phyloP scores from a whole-genome alignment of 1,284 basidiomycete genomes.

The Trametes pubescens region DNA sequence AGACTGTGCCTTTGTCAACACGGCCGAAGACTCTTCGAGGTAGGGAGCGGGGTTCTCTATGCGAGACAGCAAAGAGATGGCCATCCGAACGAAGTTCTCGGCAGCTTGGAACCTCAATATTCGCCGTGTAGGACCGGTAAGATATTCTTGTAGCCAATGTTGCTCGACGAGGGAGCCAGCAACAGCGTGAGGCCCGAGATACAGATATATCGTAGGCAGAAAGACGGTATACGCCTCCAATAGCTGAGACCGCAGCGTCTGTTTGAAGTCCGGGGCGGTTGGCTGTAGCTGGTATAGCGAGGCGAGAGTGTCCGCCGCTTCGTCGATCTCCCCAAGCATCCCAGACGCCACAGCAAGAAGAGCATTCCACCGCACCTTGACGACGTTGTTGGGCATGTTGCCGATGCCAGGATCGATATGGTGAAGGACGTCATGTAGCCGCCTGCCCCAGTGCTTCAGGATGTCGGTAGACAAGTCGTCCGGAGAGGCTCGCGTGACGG shows the following conservation, averaged over 20 bases:
- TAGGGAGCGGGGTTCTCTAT: constrained; percentile 48
- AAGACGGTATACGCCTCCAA: constrained; percentile 51
- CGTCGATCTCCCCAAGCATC: constrained; percentile 35
- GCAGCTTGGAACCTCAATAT: neutral
- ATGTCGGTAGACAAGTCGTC: constrained; percentile 13
- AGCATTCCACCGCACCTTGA: constrained; percentile 30
- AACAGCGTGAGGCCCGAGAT: constrained; percentile 47
- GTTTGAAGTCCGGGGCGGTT: neutral
- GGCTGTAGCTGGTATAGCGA: constrained; percentile 21
- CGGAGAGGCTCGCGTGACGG: constrained; percentile 10
- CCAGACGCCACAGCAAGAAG: constrained; percentile 32
- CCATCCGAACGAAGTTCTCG: constrained; percentile 41
- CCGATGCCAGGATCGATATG: constrained; percentile 36
- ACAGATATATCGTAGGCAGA: constrained; percentile 48
- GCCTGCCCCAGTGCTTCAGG: constrained; percentile 46
- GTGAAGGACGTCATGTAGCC: constrained; percentile 47
- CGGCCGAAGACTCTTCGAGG: constrained; percentile 41
- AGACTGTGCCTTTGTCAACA: constrained; percentile 41
- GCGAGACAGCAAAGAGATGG: constrained; percentile 44
- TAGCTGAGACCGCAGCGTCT: constrained; percentile 23
- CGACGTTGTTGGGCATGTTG: constrained; percentile 11
- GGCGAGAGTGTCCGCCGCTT: constrained; percentile 25
- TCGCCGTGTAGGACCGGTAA: constrained; percentile 31
- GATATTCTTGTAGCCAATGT: constrained; percentile 48
- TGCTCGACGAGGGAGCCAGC: constrained; percentile 55